These are phyloP conservation scores for Ophioceras dolichostomum DNA, from an alignment of 2,329 filamentous ascomycete species.

Conservation along the genomic window DNA sequence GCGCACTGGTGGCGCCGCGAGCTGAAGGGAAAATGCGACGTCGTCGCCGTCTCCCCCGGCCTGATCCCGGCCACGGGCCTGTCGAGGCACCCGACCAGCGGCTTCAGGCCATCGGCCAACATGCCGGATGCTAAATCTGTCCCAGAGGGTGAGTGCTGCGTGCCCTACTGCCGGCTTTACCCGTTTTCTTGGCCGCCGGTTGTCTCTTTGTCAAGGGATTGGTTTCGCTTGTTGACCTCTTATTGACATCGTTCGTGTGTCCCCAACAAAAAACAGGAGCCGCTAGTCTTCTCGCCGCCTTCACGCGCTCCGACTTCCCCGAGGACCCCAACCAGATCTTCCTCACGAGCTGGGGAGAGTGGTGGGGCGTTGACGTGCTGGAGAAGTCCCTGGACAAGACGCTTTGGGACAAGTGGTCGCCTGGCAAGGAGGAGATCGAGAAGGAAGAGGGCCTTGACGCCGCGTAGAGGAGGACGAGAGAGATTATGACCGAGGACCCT, in stretches of 20 bases:
- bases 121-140: slow-evolving; percentile 34
- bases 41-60: slow-evolving; percentile 41
- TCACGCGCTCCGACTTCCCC: slow-evolving; percentile 32
- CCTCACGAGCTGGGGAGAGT: slow-evolving; percentile 43
- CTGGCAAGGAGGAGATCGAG: slow-evolving; percentile 33
- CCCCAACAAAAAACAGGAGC: too few relatives aligned
- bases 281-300: slow-evolving; percentile 28
- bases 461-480: not conserved
- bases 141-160: slow-evolving; percentile 24
- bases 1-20: slow-evolving; percentile 45
- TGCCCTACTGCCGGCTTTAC: not conserved
- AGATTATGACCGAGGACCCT: too few relatives aligned
- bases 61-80: slow-evolving; percentile 36
- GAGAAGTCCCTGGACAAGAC: slow-evolving; percentile 26
- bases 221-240: not conserved
- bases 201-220: not conserved
- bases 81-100: slow-evolving; percentile 15
- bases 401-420: slow-evolving; percentile 39
- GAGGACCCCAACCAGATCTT: slow-evolving; percentile 39
- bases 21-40: slow-evolving; percentile 21
- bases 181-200: not conserved
- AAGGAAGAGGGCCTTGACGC: slow-evolving; percentile 18
- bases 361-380: slow-evolving; percentile 35
- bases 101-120: slow-evolving; percentile 14
- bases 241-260: too few relatives aligned